A percentile compares a stretch with the other conserved stretches of the same genome.
Evolutionary conservation across 257 asterid species (phyloP).

Genomic region (Petrea volubilis): DNA sequence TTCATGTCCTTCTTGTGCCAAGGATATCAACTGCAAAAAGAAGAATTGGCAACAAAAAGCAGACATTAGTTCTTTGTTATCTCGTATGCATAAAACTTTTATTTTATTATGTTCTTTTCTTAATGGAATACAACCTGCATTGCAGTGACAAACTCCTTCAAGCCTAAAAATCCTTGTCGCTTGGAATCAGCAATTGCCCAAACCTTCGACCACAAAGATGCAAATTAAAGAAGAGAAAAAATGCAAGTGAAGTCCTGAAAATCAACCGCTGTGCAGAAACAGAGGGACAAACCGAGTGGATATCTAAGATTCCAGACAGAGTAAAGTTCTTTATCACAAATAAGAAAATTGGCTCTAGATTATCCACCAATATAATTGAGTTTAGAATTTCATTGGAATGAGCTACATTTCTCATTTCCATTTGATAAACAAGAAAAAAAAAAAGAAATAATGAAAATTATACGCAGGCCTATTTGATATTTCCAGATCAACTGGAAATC

Average conservation of each 20-base stretch:
- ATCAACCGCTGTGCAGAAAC: neutral
- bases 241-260: neutral
- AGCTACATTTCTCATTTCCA: neutral
- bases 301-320: slow-evolving; percentile 1
- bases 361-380: slow-evolving; percentile 4
- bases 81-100: neutral
- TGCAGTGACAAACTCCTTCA: slow-evolving; percentile 79
- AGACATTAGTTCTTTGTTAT: slow-evolving; percentile 12
- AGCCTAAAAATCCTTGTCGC: slow-evolving; percentile 84
- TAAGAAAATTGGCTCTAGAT: neutral
- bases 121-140: slow-evolving; percentile 67
- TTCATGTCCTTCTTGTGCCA: slow-evolving; percentile 85
- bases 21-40: slow-evolving; percentile 59
- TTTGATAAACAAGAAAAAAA: neutral
- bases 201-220: slow-evolving; percentile 50
- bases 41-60: slow-evolving; percentile 7
- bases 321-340: neutral
- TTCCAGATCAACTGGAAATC: neutral
- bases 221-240: neutral
- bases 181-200: slow-evolving; percentile 94
- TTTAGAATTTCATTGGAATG: neutral
- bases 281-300: neutral
- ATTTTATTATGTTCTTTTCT: neutral
- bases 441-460: neutral
- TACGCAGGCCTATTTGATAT: neutral